Conservation (phyloP, 2,329 filamentous ascomycete genomes). For the Epichloe aotearoae region DNA sequence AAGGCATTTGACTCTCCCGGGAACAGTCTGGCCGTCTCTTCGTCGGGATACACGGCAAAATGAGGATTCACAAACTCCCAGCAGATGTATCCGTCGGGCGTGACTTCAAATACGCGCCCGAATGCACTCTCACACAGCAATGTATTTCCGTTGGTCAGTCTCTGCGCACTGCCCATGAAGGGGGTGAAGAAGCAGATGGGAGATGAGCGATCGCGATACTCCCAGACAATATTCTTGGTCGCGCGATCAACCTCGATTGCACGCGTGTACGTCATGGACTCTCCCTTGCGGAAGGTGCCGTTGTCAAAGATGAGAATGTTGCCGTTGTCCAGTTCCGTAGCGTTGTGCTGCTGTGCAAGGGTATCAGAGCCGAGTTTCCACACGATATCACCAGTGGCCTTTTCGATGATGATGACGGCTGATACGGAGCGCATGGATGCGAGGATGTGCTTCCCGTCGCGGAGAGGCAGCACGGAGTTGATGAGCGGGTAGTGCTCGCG, state of each 20-base stretch:
- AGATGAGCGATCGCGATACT: conserved; percentile 17
- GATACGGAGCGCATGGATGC: conserved; percentile 17
- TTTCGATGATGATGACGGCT: conserved; percentile 16
- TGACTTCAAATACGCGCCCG: conserved; percentile 16
- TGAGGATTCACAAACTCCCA: conserved; percentile 19
- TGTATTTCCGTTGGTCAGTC: conserved; percentile 15
- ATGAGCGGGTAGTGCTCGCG: conserved; percentile 19
- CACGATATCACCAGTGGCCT: conserved; percentile 14
- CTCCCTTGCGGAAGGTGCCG: conserved; percentile 15
- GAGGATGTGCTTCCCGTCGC: conserved; percentile 16
- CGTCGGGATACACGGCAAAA: conserved; percentile 14
- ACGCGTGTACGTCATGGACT: conserved; percentile 17
- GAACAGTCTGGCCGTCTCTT: conserved; percentile 13
- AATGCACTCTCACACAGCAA: conserved; percentile 17
- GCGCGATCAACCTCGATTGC: conserved; percentile 14
- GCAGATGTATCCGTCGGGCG: conserved; percentile 13
- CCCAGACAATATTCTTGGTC: conserved; percentile 15
- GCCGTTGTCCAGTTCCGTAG: conserved; percentile 16
- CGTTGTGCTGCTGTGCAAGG: conserved; percentile 18
- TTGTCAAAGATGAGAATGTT: conserved; percentile 20
- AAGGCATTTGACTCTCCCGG: conserved; percentile 17
- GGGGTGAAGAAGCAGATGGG: conserved; percentile 19
- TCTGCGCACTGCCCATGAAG: conserved; percentile 18
- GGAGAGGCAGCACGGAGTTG: conserved; percentile 16
- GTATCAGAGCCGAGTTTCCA: conserved; percentile 14